Evolutionary conservation across 192 early-diverging fungal species (phyloP).

Genomic region (Backusella parvicylindrica): DNA sequence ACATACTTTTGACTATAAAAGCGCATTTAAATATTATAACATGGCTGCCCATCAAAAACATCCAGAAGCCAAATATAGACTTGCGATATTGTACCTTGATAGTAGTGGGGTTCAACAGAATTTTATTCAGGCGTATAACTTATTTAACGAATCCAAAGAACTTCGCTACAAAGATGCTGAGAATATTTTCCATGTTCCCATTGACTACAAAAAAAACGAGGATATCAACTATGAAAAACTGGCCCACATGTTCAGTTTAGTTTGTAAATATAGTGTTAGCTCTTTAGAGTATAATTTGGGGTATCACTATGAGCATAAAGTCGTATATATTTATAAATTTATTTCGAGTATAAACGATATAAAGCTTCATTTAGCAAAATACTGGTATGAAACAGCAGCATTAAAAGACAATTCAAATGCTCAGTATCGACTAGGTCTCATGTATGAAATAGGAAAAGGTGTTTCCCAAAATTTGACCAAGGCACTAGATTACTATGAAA

Average conservation of each 20-base stretch:
- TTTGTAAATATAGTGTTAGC: too few species aligned
- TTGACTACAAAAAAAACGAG: too few species aligned
- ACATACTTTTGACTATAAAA: conserved; percentile 11
- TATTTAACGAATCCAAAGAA: too few species aligned
- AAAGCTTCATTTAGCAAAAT: not conserved
- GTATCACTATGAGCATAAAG: too few species aligned
- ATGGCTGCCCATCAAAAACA: not conserved
- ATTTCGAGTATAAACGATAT: not conserved
- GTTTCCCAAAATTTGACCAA: conserved; percentile 11
- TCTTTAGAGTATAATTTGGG: too few species aligned
- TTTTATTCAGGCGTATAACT: too few species aligned
- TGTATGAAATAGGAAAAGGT: conserved; percentile 24
- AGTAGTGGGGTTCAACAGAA: conserved; percentile 19
- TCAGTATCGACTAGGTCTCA: conserved; percentile 25
- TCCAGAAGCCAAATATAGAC: not conserved
- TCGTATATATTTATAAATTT: too few species aligned
- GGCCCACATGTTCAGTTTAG: too few species aligned
- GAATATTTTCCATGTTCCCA: too few species aligned
- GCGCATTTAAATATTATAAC: conserved; percentile 20
- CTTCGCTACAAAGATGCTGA: too few species aligned
- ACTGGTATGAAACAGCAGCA: conserved; percentile 5
- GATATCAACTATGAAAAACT: too few species aligned
- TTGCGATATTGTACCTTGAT: not conserved
- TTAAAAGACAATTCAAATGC: conserved; percentile 14
- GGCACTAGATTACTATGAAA: conserved; percentile 24